Conservation (phyloP, 371 early-diverging fungal genomes). For the Mucor lusitanicus region DNA sequence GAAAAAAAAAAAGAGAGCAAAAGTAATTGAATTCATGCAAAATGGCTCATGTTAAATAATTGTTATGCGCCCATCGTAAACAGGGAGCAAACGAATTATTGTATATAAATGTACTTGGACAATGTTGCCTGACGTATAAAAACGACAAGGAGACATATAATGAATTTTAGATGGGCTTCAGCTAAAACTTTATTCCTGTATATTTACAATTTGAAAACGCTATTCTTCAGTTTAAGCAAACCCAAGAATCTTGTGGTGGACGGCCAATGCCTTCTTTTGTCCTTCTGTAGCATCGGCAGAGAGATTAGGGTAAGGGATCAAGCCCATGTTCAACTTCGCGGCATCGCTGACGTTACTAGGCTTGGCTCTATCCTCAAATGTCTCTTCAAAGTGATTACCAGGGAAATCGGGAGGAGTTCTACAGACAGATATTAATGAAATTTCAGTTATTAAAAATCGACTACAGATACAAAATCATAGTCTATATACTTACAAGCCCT, state of each 20-base stretch:
- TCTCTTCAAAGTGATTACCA: constrained; percentile 34
- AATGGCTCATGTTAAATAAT: not conserved
- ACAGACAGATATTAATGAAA: not conserved
- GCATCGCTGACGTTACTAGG: constrained; percentile 14
- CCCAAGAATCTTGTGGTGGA: constrained; percentile 12
- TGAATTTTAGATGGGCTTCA: not conserved
- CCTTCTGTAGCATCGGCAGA: constrained; percentile 22
- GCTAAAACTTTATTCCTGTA: not conserved
- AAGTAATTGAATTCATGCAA: not conserved
- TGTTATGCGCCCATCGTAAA: not conserved
- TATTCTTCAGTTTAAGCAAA: not conserved
- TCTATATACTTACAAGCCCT: constrained; percentile 29
- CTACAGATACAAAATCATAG: not conserved
- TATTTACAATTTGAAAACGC: not conserved
- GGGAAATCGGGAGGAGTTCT: constrained; percentile 50
- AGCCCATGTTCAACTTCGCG: constrained; percentile 34
- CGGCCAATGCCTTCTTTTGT: constrained; percentile 28
- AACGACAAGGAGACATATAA: not conserved
- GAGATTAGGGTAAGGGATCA: constrained; percentile 12
- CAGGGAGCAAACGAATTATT: constrained; percentile 1
- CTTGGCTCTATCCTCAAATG: constrained; percentile 30
- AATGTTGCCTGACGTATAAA: not conserved
- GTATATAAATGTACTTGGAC: not conserved
- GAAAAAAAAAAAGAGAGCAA: not conserved
- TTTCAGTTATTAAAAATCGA: not conserved